Conservation (phyloP, 495 filamentous ascomycete species). For the Neurospora tetraspora region DNA sequence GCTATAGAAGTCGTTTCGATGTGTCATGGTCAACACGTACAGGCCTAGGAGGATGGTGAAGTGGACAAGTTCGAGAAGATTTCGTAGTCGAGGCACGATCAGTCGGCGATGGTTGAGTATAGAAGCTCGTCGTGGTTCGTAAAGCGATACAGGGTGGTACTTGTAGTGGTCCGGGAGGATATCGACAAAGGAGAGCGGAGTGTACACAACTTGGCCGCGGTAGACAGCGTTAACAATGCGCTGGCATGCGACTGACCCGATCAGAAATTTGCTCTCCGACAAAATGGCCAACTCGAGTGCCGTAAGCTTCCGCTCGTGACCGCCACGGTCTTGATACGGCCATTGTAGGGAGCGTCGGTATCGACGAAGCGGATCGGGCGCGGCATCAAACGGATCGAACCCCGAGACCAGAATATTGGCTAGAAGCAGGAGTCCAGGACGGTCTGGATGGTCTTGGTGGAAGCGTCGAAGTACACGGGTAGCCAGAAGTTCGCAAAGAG, state of each 20-base stretch:
- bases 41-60: slow-evolving; percentile 47
- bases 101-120: slow-evolving; percentile 57
- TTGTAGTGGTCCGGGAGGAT: slow-evolving; percentile 60
- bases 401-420: slow-evolving; percentile 52
- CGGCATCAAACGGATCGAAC: slow-evolving; percentile 53
- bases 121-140: slow-evolving; percentile 47
- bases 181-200: slow-evolving; percentile 50
- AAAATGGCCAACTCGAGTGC: slow-evolving; percentile 54
- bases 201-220: slow-evolving; percentile 48
- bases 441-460: slow-evolving; percentile 48
- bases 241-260: slow-evolving; percentile 47
- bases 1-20: slow-evolving; percentile 34
- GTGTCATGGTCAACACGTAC: slow-evolving; percentile 46
- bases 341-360: slow-evolving; percentile 31
- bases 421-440: slow-evolving; percentile 44
- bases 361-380: slow-evolving; percentile 36
- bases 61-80: slow-evolving; percentile 48
- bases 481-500: slow-evolving; percentile 51
- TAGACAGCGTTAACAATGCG: slow-evolving; percentile 52
- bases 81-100: slow-evolving; percentile 50
- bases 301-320: slow-evolving; percentile 47
- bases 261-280: slow-evolving; percentile 50
- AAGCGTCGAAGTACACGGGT: slow-evolving; percentile 48
- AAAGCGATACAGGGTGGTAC: slow-evolving; percentile 50
- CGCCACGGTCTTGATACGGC: slow-evolving; percentile 34